These are phyloP conservation scores for Hypoxylon perforatum DNA, from an alignment of 495 filamentous ascomycete genomes.

Conservation along the genomic window DNA sequence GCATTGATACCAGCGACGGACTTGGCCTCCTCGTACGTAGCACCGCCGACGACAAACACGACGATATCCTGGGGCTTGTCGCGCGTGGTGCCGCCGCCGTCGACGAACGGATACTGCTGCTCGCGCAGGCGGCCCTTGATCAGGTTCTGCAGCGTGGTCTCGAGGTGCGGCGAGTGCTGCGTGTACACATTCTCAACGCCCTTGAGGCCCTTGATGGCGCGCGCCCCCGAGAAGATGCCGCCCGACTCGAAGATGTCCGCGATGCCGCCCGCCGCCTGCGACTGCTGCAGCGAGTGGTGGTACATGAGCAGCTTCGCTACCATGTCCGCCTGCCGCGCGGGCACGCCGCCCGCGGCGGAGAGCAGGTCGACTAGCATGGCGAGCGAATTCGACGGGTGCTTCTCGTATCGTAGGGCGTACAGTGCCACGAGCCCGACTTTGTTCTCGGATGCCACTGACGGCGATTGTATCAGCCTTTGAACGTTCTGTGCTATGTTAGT, in stretches of 20 bases:
- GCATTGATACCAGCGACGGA: constrained; percentile 93
- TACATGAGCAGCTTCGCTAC: constrained; percentile 84
- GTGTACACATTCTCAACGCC: constrained; percentile 99
- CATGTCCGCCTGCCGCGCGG: constrained; percentile 75
- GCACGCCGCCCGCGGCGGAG: constrained; percentile 76
- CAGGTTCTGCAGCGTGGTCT: constrained; percentile 87
- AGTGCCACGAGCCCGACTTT: constrained; percentile 90
- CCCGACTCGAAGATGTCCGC: constrained; percentile 91
- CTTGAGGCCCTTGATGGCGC: constrained; percentile 93
- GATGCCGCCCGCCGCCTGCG: constrained; percentile 76
- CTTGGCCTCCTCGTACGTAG: constrained; percentile 96
- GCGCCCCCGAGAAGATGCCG: constrained; percentile 89
- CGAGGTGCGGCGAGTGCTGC: constrained; percentile 90
- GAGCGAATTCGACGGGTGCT: constrained; percentile 80
- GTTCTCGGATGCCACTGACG: constrained; percentile 76
- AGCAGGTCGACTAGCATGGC: constrained; percentile 88
- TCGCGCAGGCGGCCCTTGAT: constrained; percentile 90
- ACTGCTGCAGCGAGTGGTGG: constrained; percentile 81
- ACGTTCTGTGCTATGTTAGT: constrained; percentile 67
- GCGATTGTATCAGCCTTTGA: constrained; percentile 82
- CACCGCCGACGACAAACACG: constrained; percentile 91
- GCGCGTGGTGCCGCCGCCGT: constrained; percentile 81
- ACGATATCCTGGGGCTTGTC: constrained; percentile 98
- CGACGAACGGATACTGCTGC: constrained; percentile 89
- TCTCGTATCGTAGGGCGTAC: constrained; percentile 92